Base-by-base conservation (phyloP, 768 basidiomycete species). In the Macrolepiota dolichaula region DNA sequence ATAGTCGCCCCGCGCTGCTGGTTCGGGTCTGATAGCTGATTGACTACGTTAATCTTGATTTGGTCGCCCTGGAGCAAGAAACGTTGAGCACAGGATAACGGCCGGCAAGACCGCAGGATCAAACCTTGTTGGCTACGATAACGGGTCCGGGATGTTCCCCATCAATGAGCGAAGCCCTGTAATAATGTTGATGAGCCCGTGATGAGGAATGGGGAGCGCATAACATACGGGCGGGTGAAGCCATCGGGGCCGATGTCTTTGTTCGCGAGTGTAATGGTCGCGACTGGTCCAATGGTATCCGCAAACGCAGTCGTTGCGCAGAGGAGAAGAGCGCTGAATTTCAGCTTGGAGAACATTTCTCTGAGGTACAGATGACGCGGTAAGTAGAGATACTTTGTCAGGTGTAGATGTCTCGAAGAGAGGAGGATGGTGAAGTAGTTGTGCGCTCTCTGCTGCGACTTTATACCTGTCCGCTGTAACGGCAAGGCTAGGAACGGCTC, bases 11-110 rank as follows among this genome's bases (percentile, higher is more conserved):
- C 42, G 49, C 73, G 73, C 29, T 32, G 3, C 29, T 32, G 17
- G 77, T 63, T 83, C 85, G 82, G 0, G 76, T 71, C 0, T 73
- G 70, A 52, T 87, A 32, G 29, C 29, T 32, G 29, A 32, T 32
- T 32, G 29, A 32, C 29, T 32, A 32, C 29, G 7, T 32, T 32
- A 3, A 32, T 32, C 29, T 32, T 32, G 29, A 32, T 32, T 32
- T 32, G 29, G 57, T 76, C 74, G 17, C 81, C 79, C 72, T 69
- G 40, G 9, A 6, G 19, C 13, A 32, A 19, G 38, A 40, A 37
- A 22, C 25, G 25, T 27, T 40, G 10, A 55, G 52, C 10, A 12
- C 17, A 40, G 22, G 7, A 29, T 22, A 35, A 17, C 17, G 15
- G 25, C 10, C 6, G 44, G 17, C 13, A 6, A 36, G 6, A 35